Base-by-base conservation (phyloP, 208 protist genomes). In the Blechomonas ayalai region DNA sequence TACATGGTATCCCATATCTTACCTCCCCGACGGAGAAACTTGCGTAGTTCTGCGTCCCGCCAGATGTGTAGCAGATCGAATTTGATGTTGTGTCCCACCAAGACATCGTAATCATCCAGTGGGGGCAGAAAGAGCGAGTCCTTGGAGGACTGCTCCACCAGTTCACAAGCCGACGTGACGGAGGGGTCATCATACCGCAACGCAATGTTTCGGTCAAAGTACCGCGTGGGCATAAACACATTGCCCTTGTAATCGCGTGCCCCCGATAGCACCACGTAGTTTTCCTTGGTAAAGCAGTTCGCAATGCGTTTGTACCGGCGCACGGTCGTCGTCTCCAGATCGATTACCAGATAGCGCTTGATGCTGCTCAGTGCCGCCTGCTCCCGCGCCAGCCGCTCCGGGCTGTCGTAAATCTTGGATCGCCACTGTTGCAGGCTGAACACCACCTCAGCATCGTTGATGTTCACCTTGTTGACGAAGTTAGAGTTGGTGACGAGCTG, bases 1-100 rank as follows among this genome's bases (percentile, higher is more conserved):
- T 96, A 96, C 90, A 96, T 96, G 26, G 90, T 96, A 53, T 96
- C 90, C 86, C 90, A 96, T 7, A 96, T 83, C 40, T 80, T 81
- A 7, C 90, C 90, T 28, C 90, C 90, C 3, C 83, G 67, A 15
- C 52, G 55, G 13, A 96, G 57, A 52, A 96, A 96, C 33, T 64
- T 65, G 27, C 71, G 65, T n/a, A 96, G 61, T 55, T 94, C 79
- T 1, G 42, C 56, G 49, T 93, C 82, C 26, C 77, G 73, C 84
- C 86, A 96, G 4, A 92, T 70, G 10, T 94, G 87, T 40, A 95
- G 69, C 52, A 96, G 48, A 38, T 96, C 90, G 49, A 96, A 96
- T 61, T 96, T 96, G 56, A 96, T 73, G 67, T 96, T 96, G 64
- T 96, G 90, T 16, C 90, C 90, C 8, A 96, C 90, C 32, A 96